These are phyloP conservation scores for Letharia columbiana DNA, from an alignment of 495 filamentous ascomycete genomes.

Conservation along the genomic window DNA sequence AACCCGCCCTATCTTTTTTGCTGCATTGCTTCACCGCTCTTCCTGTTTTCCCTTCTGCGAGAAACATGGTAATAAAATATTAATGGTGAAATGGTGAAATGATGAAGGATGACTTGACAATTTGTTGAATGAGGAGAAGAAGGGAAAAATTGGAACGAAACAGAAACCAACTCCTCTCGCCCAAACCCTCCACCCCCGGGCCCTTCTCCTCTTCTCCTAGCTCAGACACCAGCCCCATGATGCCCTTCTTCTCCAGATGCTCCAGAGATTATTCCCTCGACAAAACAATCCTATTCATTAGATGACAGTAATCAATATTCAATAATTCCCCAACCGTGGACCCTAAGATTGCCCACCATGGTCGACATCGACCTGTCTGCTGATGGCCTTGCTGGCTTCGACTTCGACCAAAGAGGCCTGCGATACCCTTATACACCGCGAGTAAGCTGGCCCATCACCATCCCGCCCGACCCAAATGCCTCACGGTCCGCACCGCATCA, in stretches of 20 bases:
- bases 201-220: neutral
- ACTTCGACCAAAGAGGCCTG: conserved; percentile 22
- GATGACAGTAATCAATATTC: neutral
- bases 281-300: neutral
- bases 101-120: neutral
- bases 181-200: neutral
- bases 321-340: too few species aligned
- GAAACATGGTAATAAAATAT: too few species aligned
- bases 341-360: neutral
- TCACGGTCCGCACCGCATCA: conserved; percentile 20
- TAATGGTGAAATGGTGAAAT: neutral
- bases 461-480: conserved; percentile 19
- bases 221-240: neutral
- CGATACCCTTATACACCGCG: conserved; percentile 20
- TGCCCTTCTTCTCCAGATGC: neutral
- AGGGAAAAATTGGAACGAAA: too few species aligned
- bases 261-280: neutral
- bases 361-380: conserved; percentile 22
- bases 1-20: neutral
- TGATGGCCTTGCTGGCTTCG: conserved; percentile 25
- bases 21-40: neutral
- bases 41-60: neutral
- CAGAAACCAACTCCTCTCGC: too few species aligned
- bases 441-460: conserved; percentile 25
- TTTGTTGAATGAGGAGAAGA: too few species aligned